Conservation (phyloP, 176 grass and related monocot species). For the Oryza glaberrima region DNA sequence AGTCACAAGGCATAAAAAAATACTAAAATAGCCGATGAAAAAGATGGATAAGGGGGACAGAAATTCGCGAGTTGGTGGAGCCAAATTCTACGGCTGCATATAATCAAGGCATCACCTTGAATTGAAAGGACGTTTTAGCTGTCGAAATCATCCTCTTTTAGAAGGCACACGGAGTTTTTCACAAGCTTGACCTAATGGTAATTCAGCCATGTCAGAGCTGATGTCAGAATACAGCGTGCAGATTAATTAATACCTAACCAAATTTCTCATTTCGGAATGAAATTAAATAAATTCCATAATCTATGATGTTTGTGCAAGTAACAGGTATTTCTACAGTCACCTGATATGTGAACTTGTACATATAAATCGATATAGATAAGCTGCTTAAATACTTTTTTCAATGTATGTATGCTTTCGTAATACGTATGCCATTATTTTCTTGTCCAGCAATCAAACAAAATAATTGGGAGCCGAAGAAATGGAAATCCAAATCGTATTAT, state of each 20-base stretch:
- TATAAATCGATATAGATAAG: neutral
- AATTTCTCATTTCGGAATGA: neutral
- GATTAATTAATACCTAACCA: neutral
- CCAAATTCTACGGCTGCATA: neutral
- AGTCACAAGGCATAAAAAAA: neutral
- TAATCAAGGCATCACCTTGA: neutral
- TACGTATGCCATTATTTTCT: neutral
- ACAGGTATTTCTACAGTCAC: neutral
- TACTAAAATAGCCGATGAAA: neutral
- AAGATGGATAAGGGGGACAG: neutral
- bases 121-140: neutral
- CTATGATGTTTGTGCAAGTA: neutral
- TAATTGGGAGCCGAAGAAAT: neutral
- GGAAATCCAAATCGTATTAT: neutral
- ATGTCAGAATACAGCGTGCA: neutral
- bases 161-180: neutral
- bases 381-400: neutral
- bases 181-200: slow-evolving; percentile 2
- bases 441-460: neutral
- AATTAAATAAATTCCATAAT: neutral
- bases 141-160: neutral
- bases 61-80: neutral
- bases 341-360: neutral
- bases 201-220: neutral
- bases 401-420: neutral